Conservation (phyloP, 306 rosid genomes). For the Ziziphus jujuba region DNA sequence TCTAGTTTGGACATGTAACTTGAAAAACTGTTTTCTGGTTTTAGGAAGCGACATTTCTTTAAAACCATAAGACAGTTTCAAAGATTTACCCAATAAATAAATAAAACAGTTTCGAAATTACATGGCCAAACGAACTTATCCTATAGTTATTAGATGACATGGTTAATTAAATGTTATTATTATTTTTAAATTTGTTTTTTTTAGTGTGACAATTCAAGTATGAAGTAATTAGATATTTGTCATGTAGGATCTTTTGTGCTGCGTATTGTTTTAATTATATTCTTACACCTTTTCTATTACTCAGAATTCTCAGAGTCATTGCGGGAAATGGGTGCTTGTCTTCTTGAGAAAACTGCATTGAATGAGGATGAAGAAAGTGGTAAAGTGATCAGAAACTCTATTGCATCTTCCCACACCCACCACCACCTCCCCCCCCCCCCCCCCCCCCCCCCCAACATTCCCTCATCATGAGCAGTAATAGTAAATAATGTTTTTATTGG, state of each 20-base stretch:
- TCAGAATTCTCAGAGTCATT: conserved; percentile 88
- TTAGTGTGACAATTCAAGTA: background rate
- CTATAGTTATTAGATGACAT: too few relatives aligned
- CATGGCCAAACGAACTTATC: too few relatives aligned
- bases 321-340: conserved; percentile 87
- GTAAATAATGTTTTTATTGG: background rate
- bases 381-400: conserved; percentile 25
- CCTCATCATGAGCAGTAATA: background rate
- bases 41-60: too few relatives aligned
- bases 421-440: too few relatives aligned
- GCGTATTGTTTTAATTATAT: background rate
- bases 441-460: too few relatives aligned
- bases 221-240: background rate
- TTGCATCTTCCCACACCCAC: too few relatives aligned
- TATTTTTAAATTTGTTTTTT: background rate
- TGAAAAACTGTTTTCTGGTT: too few relatives aligned
- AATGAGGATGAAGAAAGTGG: conserved; percentile 90
- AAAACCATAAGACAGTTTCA: too few relatives aligned
- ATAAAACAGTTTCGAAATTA: too few relatives aligned
- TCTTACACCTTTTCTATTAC: conserved; percentile 3
- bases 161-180: too few relatives aligned
- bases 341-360: conserved; percentile 91
- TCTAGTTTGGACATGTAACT: too few relatives aligned
- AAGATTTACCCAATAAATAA: too few relatives aligned
- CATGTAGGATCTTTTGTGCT: background rate